Evolutionary conservation across 2,329 filamentous ascomycete species (phyloP).

Genomic region (Biscogniauxia sp.): DNA sequence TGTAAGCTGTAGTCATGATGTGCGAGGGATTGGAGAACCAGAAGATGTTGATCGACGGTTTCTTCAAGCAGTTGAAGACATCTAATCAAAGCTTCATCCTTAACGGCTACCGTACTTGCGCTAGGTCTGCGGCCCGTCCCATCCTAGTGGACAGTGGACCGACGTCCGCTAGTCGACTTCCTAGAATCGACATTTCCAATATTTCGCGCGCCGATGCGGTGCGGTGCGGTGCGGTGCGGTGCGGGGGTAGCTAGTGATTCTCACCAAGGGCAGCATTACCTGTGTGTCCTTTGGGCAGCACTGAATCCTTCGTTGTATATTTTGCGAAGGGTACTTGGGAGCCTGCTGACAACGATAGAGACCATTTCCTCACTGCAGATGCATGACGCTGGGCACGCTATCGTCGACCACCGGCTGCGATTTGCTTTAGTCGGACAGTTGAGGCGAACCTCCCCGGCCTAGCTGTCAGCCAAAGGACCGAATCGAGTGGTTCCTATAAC

Average conservation of each 20-base stretch:
- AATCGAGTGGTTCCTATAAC: neutral
- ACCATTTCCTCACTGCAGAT: slow-evolving; percentile 12
- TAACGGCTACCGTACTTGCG: neutral
- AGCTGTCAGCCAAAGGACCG: neutral
- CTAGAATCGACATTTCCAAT: neutral
- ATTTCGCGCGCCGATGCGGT: neutral
- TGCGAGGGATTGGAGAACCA: neutral
- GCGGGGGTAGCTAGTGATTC: neutral
- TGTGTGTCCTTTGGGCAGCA: neutral
- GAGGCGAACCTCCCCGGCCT: neutral
- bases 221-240: neutral
- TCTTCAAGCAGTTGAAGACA: neutral
- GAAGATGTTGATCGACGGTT: neutral
- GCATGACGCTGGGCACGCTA: slow-evolving; percentile 11
- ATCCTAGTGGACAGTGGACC: slow-evolving; percentile 2
- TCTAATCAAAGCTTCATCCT: neutral
- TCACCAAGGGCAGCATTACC: neutral
- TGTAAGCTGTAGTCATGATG: neutral
- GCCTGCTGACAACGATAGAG: slow-evolving; percentile 6
- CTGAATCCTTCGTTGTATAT: slow-evolving; percentile 11
- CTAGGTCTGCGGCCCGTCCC: slow-evolving; percentile 17
- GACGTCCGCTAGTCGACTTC: neutral
- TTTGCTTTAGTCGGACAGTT: neutral
- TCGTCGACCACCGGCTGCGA: neutral
- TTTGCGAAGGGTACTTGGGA: slow-evolving; percentile 12